Conservation (phyloP, 768 basidiomycete genomes). For the Suillus sp. region DNA sequence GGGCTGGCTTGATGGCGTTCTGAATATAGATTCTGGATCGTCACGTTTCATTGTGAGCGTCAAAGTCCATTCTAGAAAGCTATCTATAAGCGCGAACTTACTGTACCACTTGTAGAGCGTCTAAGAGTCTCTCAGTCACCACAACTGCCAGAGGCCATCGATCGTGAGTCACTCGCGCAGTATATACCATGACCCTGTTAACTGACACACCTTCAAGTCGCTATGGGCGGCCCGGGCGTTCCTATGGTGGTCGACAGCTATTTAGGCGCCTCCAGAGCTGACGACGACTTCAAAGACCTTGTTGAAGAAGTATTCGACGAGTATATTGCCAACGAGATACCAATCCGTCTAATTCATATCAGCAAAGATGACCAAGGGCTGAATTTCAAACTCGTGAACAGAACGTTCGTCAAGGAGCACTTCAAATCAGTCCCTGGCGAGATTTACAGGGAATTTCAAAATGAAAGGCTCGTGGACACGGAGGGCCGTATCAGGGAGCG, state of each 20-base stretch:
- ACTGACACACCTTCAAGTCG: neutral
- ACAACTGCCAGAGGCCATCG: neutral
- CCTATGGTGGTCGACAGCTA: neutral
- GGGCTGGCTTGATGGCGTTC: neutral
- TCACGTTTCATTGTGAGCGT: neutral
- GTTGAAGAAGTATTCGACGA: constrained; percentile 9
- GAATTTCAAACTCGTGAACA: constrained; percentile 1
- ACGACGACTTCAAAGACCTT: constrained; percentile 1
- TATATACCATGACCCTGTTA: neutral
- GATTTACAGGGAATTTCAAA: neutral
- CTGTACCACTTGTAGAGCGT: neutral
- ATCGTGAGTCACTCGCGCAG: neutral
- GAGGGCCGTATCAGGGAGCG: constrained; percentile 3
- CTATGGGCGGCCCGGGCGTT: neutral
- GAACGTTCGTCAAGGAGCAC: neutral
- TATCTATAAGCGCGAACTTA: neutral
- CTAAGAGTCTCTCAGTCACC: neutral
- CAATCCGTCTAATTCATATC: constrained; percentile 10
- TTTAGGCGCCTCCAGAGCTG: neutral
- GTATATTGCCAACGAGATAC: constrained; percentile 12
- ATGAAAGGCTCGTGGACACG: neutral
- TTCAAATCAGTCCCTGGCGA: neutral
- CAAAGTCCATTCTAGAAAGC: neutral
- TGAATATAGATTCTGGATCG: neutral
- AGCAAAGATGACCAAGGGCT: neutral